These are phyloP conservation scores for Boletus tomentosulus DNA, from an alignment of 768 basidiomycete genomes.

Conservation along the genomic window DNA sequence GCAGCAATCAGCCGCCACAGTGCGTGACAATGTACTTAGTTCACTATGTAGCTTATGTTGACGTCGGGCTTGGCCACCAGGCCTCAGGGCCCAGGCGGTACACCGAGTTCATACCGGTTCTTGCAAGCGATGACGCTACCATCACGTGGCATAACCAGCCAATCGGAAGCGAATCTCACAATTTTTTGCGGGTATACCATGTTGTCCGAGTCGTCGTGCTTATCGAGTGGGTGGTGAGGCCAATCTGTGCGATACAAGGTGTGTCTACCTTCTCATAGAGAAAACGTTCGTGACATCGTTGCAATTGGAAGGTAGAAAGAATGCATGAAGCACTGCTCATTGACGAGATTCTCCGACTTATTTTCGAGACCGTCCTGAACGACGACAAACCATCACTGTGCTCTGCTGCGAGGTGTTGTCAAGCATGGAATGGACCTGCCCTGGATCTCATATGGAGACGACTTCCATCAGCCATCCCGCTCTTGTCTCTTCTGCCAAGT, in stretches of 20 bases:
- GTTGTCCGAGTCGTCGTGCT: not conserved
- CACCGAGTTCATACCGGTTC: not conserved
- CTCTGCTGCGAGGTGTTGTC: conserved; percentile 39
- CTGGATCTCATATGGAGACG: conserved; percentile 44
- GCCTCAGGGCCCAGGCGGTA: no score
- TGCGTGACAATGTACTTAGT: conserved; percentile 11
- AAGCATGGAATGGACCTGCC: conserved; percentile 46
- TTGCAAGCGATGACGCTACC: not conserved
- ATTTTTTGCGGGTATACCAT: conserved; percentile 10
- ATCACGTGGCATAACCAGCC: conserved; percentile 11
- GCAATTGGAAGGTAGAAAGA: not conserved
- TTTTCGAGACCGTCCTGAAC: conserved; percentile 35
- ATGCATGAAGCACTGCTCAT: conserved; percentile 47
- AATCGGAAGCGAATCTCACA: conserved; percentile 7
- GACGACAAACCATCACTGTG: conserved; percentile 31
- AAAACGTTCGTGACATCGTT: not conserved
- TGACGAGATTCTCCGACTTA: conserved; percentile 46
- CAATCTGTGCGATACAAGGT: conserved; percentile 3
- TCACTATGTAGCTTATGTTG: conserved; percentile 10
- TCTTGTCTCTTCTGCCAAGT: conserved; percentile 35
- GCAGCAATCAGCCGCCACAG: conserved; percentile 1
- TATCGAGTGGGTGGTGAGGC: not conserved
- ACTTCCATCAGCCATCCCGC: conserved; percentile 38
- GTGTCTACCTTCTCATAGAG: not conserved
- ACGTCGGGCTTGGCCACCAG: not conserved